These are phyloP conservation scores for Raphanus sativus DNA, from an alignment of 345 rosid genomes.

Conservation along the genomic window DNA sequence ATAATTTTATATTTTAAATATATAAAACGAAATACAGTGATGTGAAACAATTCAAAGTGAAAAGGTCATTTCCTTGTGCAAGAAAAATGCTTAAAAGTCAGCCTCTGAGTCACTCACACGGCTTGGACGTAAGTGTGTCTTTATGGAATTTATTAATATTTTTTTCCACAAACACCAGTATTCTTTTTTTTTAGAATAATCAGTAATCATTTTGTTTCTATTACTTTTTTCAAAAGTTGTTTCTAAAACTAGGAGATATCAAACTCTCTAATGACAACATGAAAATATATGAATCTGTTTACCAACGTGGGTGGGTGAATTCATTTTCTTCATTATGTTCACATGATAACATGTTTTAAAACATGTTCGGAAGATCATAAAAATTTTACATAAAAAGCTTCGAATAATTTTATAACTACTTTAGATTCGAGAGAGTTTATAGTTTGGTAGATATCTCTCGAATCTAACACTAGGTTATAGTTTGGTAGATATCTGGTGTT, in stretches of 20 bases:
- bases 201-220: background rate
- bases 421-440: background rate
- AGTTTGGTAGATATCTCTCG: too few relatives aligned
- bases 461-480: too few relatives aligned
- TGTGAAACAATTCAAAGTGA: background rate
- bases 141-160: background rate
- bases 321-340: constrained; percentile 2
- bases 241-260: background rate
- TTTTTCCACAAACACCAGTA: background rate
- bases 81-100: constrained; percentile 14
- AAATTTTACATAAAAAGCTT: background rate
- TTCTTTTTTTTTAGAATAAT: background rate
- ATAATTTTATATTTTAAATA: background rate
- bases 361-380: background rate
- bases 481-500: too few relatives aligned
- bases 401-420: background rate
- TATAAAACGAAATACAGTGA: background rate
- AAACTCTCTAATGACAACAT: background rate
- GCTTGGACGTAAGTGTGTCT: constrained; percentile 1
- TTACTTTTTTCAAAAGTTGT: background rate
- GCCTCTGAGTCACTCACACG: background rate
- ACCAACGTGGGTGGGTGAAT: background rate
- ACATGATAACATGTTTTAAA: background rate
- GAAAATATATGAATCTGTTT: background rate
- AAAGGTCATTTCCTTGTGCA: constrained; percentile 9